Evolutionary conservation across 352 stramenopile species (phyloP).

Genomic region (Elongisporangium senticosum): DNA sequence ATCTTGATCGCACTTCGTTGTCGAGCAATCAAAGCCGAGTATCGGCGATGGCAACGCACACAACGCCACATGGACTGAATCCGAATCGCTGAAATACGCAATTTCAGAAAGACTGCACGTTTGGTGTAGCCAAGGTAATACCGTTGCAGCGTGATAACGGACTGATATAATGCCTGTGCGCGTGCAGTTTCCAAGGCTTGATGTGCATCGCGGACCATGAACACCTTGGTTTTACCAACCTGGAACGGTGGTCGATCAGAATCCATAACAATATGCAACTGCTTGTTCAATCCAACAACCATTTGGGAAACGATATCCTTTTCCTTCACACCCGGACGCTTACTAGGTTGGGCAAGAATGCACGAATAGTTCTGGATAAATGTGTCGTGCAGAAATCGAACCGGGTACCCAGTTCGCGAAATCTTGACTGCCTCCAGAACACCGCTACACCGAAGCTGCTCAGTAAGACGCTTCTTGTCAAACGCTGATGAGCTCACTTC

Average conservation of each 20-base stretch:
- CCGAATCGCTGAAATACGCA: constrained; percentile 37
- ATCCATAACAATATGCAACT: constrained; percentile 30
- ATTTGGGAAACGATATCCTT: constrained; percentile 50
- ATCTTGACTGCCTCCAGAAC: constrained; percentile 88
- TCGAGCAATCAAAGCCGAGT: constrained; percentile 26
- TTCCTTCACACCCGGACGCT: constrained; percentile 28
- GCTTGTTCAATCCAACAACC: constrained; percentile 30
- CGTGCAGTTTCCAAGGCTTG: constrained; percentile 56
- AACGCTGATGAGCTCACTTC: constrained; percentile 51
- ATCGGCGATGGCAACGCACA: constrained; percentile 37
- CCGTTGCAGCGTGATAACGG: constrained; percentile 63
- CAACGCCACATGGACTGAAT: constrained; percentile 56
- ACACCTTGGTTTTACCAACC: constrained; percentile 81
- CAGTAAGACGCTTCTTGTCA: constrained; percentile 57
- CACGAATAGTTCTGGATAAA: constrained; percentile 88
- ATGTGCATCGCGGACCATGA: constrained; percentile 65
- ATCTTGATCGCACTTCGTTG: constrained; percentile 44
- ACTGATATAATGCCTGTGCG: constrained; percentile 62
- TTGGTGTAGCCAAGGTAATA: constrained; percentile 65
- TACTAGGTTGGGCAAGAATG: constrained; percentile 46
- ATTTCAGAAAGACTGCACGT: constrained; percentile 38
- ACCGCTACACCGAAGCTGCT: constrained; percentile 84
- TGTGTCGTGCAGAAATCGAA: constrained; percentile 91
- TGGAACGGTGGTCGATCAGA: constrained; percentile 61
- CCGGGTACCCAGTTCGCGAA: constrained; percentile 87